Percentiles rank a stretch among this genome's conserved stretches.
Evolutionary conservation across 345 rosid genomes (phyloP).

Genomic region (Boechera stricta): DNA sequence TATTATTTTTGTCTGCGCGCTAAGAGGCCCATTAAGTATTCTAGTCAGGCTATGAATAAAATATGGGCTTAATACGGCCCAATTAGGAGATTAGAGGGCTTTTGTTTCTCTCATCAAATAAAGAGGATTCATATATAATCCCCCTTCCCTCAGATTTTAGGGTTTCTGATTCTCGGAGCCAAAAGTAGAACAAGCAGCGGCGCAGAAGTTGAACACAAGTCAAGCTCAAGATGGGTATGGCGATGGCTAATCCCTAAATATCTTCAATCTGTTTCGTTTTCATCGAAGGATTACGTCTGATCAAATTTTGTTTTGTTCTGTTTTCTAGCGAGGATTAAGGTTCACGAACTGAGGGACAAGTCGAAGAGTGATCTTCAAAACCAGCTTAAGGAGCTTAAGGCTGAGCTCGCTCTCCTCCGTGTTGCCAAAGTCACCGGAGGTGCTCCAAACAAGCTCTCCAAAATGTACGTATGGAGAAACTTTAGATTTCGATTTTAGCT

Average conservation of each 20-base stretch:
- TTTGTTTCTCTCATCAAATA: not conserved
- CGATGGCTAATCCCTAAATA: not conserved
- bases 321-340: conserved; percentile 57
- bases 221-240: conserved; percentile 45
- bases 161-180: conserved; percentile 36
- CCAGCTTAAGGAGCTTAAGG: conserved; percentile 60
- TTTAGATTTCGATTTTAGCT: conserved; percentile 5
- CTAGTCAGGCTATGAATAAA: not conserved
- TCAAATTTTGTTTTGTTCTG: not conserved
- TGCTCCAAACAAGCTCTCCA: conserved; percentile 68
- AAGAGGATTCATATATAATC: conserved; percentile 28
- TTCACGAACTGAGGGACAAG: conserved; percentile 59
- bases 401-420: conserved; percentile 67
- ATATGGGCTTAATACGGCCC: conserved; percentile 26
- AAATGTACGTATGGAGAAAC: conserved; percentile 43
- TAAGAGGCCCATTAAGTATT: conserved; percentile 6
- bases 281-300: not conserved
- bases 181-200: conserved; percentile 34
- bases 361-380: conserved; percentile 52
- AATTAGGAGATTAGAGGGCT: conserved; percentile 7
- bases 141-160: not conserved
- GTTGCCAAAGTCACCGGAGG: conserved; percentile 69
- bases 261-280: not conserved
- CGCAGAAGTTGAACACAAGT: conserved; percentile 30
- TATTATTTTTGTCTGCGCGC: too few relatives aligned